Evolutionary conservation across 305 asterid species (phyloP), one percentile per base, ranked within the genome.

Genomic region (Petunia hybrid): DNA sequence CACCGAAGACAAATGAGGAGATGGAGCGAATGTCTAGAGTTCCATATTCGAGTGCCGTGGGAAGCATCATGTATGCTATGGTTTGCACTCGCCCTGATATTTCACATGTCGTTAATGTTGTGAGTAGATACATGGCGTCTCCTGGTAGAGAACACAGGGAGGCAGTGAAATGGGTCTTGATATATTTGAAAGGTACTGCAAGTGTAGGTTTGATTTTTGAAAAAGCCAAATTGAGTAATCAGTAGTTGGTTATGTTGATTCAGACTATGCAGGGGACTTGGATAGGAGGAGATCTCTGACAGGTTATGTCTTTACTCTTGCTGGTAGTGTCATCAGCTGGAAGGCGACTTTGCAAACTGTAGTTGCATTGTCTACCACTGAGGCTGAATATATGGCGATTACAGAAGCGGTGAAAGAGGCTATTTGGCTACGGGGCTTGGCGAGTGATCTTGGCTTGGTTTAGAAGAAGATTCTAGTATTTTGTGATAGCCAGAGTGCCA

Each of bases 361-460:
- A 8, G 38, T 42, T 41, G 73, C 42, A 31, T 43, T 69, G 38
- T 69, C 56, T 6, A 1, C 56, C 31, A 69, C 2, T 8, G 36
- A 41, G 12, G 38, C 38, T 1, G 57, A 43, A 8, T 69, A 40
- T 40, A 69, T 69, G 76, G 8, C 12, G 41, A 69, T 13, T 39
- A 69, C 8, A 38, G 8, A 69, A 6, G 76, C 56, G 4, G 38
- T 69, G 48, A 69, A 69, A 45, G 56, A 69, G 45, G 76, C 31
- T 7, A 69, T 42, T 38, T 35, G 13, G 56, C 8, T 69, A 9
- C 2, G 41, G 41, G 56, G 38, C 4, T 69, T 69, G 48, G 1
- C 5, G 10, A 45, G 56, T 69, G 7, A 69, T 12, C 53, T 69
- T 3, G 70, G 13, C 8, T 14, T 42, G 12, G 8, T 6, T 9